Evolutionary conservation across 192 early-diverging fungal species (phyloP).

Genomic region (Mortierella hygrophila): DNA sequence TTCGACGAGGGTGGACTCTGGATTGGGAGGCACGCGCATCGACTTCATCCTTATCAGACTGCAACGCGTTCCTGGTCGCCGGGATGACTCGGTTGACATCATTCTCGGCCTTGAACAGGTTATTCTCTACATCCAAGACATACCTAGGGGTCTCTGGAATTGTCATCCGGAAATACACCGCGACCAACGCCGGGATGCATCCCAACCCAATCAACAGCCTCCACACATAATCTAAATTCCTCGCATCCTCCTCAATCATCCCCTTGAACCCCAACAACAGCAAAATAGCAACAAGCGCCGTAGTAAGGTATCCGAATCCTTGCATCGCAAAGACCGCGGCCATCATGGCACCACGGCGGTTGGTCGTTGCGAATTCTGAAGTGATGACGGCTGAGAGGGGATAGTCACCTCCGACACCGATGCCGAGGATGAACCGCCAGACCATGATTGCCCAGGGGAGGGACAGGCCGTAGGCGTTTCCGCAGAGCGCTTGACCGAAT

Average conservation of each 20-base stretch:
- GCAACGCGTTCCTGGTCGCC: conserved; percentile 36
- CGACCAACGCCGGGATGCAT: conserved; percentile 80
- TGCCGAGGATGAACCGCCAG: conserved; percentile 92
- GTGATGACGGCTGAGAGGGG: conserved; percentile 81
- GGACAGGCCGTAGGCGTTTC: conserved; percentile 76
- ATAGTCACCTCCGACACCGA: conserved; percentile 93
- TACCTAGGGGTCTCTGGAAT: conserved; percentile 94
- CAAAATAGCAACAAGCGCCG: conserved; percentile 76
- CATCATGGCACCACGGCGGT: conserved; percentile 86
- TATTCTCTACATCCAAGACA: conserved; percentile 58
- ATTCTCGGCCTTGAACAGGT: conserved; percentile 37
- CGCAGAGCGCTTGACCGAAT: conserved; percentile 81
- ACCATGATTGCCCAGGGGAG: conserved; percentile 74
- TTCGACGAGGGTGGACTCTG: conserved; percentile 20
- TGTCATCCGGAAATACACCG: conserved; percentile 88
- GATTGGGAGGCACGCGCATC: conserved; percentile 10
- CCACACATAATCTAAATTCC: conserved; percentile 88
- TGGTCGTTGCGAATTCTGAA: conserved; percentile 86
- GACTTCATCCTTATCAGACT: conserved; percentile 21
- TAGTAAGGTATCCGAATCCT: conserved; percentile 84
- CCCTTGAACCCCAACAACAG: conserved; percentile 72
- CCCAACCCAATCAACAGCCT: conserved; percentile 84
- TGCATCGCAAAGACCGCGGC: conserved; percentile 90
- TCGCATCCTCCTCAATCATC: conserved; percentile 67
- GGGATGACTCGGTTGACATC: conserved; percentile 42